phyloP scores from a whole-genome alignment of 768 basidiomycete species.

The Chalciporus pseudorubinellus region DNA sequence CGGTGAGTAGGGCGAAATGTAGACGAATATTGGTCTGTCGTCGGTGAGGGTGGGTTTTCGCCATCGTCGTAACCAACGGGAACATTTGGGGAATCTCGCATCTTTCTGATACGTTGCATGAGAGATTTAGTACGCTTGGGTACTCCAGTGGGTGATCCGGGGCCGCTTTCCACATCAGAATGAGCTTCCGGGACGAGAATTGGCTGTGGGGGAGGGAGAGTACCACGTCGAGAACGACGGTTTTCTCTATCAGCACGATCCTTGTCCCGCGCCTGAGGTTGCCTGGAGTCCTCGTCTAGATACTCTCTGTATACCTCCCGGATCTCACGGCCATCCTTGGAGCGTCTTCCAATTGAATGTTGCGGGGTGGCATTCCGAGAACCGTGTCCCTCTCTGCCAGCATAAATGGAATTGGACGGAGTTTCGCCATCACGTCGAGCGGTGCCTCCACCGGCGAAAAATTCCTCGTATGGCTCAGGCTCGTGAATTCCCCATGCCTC shows the following conservation, averaged over 20 bases:
- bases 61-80: slow-evolving; percentile 53
- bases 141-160: slow-evolving; percentile 43
- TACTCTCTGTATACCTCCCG: slow-evolving; percentile 47
- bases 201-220: slow-evolving; percentile 78
- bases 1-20: slow-evolving; percentile 61
- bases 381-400: slow-evolving; percentile 52
- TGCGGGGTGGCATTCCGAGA: slow-evolving; percentile 37
- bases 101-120: slow-evolving; percentile 86
- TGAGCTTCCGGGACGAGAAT: slow-evolving; percentile 69
- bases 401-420: slow-evolving; percentile 66
- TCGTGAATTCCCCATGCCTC: slow-evolving; percentile 94
- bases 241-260: slow-evolving; percentile 36
- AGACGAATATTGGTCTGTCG: slow-evolving; percentile 30
- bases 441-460: slow-evolving; percentile 74
- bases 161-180: slow-evolving; percentile 34
- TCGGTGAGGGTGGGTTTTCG: slow-evolving; percentile 46
- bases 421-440: slow-evolving; percentile 50
- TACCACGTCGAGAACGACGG: slow-evolving; percentile 45
- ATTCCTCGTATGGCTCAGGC: slow-evolving; percentile 89
- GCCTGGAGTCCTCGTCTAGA: slow-evolving; percentile 38
- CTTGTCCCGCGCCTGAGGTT: slow-evolving; percentile 26
- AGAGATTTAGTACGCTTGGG: slow-evolving; percentile 78
- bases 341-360: slow-evolving; percentile 35
- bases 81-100: slow-evolving; percentile 84
- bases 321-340: slow-evolving; percentile 50